These are phyloP conservation scores for Trifolium subterraneum DNA, from an alignment of 306 rosid genomes.

Conservation along the genomic window DNA sequence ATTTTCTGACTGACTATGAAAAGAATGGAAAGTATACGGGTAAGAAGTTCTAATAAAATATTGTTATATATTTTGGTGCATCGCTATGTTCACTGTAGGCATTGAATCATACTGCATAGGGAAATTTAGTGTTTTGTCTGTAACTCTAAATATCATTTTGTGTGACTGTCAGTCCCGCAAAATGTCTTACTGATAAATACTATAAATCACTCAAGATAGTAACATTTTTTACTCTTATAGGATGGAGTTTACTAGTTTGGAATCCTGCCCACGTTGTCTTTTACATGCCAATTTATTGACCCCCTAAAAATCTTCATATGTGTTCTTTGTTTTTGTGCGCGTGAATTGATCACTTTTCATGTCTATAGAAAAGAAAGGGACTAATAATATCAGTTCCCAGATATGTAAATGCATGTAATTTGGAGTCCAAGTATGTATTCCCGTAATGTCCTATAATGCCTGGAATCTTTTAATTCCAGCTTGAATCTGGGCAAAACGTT, in stretches of 20 bases:
- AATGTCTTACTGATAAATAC: conserved; percentile 22
- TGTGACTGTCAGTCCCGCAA: conserved; percentile 16
- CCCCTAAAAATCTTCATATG: conserved; percentile 5
- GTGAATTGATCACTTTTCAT: conserved; percentile 11
- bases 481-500: conserved; percentile 15
- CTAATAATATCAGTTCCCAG: conserved; percentile 7
- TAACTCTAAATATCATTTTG: conserved; percentile 28
- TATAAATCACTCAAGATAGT: neutral
- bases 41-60: conserved; percentile 51
- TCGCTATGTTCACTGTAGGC: conserved; percentile 32
- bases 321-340: conserved; percentile 36
- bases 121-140: conserved; percentile 23
- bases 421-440: conserved; percentile 11
- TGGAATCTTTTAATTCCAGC: conserved; percentile 29
- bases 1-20: conserved; percentile 89
- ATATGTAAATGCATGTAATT: neutral
- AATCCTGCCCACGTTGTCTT: neutral
- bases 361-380: conserved; percentile 22
- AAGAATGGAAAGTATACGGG: conserved; percentile 92
- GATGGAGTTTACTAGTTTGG: conserved; percentile 25
- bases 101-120: conserved; percentile 23
- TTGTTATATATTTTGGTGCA: conserved; percentile 35
- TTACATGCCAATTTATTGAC: conserved; percentile 24
- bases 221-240: conserved; percentile 15
- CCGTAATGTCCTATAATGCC: conserved; percentile 20